Base-by-base conservation (phyloP, 345 rosid genomes). In the Stellera chamaejasme region DNA sequence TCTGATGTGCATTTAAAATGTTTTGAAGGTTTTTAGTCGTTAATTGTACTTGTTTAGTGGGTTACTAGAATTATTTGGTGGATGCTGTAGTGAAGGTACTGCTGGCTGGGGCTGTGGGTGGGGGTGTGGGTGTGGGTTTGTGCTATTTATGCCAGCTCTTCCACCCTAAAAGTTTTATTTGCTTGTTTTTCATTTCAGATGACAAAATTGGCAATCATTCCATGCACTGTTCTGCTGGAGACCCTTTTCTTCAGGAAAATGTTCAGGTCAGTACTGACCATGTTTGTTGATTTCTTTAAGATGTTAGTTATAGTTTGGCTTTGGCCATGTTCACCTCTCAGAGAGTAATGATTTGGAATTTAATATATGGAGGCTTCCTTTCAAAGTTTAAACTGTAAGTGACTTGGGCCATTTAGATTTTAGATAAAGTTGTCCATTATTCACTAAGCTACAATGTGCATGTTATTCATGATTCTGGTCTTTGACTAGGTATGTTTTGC, bases 121-220 rank as follows among this genome's bases (percentile, higher is more conserved):
- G 51, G 10, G 51, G 0, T 32, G 11, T 46, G 49, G 12, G 4
- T 48, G 51, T 5, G 10, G 51, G 0, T 48, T 8, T 23, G 14
- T 48, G 51, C 51, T 48, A 8, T 48, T 19, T 32, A 32, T 5
- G 9, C 5, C 39, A 32, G 9, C 5, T 32, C 39, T 1, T 32
- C 39, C 39, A 32, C 9, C 39, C 7, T 32, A 32, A 3, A 32
- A 32, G 39, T 32, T 32, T 32, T 48, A 48, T 10, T 10, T 15
- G 23, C 2, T 48, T 50, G 19, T 50, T 58, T 55, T 60, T 43
- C 39, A 54, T 65, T 66, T 60, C 68, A 94, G 99, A 94, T 94
- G 99, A 94, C 99, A 26, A 94, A 94, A 79, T 76, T 94, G 77
- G 99, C 99, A 39, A 94, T 94, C 58, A 94, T 94, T 64, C 99